Evolutionary conservation across 2,329 filamentous ascomycete species (phyloP).

Genomic region (Hypoxylon sp.): DNA sequence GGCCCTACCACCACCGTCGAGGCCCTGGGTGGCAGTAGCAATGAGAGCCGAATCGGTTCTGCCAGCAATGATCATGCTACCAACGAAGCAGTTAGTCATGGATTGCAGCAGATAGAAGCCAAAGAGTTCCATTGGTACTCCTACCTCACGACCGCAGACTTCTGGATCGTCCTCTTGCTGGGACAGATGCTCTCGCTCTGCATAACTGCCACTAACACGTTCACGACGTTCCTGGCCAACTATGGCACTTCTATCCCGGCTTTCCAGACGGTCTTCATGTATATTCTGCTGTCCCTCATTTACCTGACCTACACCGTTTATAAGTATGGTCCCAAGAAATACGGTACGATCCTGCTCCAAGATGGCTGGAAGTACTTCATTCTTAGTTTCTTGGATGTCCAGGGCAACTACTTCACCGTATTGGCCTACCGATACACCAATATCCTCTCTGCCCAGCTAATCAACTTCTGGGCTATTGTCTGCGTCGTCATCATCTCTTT

Average conservation of each 20-base stretch:
- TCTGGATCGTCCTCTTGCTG: constrained; percentile 85
- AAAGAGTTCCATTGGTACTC: constrained; percentile 73
- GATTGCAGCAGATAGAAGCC: constrained; percentile 69
- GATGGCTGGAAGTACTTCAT: constrained; percentile 97
- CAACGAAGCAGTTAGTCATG: constrained; percentile 62
- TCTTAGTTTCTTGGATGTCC: constrained; percentile 91
- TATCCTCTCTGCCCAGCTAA: constrained; percentile 90
- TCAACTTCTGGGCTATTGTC: constrained; percentile 99
- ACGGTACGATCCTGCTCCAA: constrained; percentile 71
- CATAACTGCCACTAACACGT: constrained; percentile 94
- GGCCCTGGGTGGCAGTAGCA: constrained; percentile 44
- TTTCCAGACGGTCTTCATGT: constrained; percentile 97
- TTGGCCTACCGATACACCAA: constrained; percentile 94
- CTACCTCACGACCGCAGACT: constrained; percentile 87
- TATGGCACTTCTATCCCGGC: constrained; percentile 86
- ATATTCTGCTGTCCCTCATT: constrained; percentile 84
- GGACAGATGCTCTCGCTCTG: constrained; percentile 90
- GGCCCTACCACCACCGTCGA: constrained; percentile 49
- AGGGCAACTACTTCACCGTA: constrained; percentile 98
- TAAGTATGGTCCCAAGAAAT: constrained; percentile 81
- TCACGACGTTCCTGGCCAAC: constrained; percentile 79
- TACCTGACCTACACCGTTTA: constrained; percentile 87
- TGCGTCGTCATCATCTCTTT: constrained; percentile 91
- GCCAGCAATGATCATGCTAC: constrained; percentile 44
- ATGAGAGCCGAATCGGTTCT: constrained; percentile 38